Evolutionary conservation across 2,329 filamentous ascomycete species (phyloP).

Genomic region (Fusarium sp.): DNA sequence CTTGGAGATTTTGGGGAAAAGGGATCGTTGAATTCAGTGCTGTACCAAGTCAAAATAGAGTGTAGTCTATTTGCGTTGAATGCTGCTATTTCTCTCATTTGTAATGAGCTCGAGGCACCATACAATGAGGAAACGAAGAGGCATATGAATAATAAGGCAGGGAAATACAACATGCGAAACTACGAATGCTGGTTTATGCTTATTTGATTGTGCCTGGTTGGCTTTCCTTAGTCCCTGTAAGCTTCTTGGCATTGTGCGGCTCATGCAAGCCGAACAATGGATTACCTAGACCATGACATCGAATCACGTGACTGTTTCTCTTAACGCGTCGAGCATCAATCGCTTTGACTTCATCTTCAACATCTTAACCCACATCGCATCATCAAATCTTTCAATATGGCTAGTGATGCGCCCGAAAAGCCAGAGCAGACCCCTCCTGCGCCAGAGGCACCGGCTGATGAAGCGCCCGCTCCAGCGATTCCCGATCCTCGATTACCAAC

Average conservation of each 20-base stretch:
- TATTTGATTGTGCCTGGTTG: background rate
- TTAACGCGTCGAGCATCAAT: conserved; percentile 26
- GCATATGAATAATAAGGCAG: conserved; percentile 5
- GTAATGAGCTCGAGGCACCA: background rate
- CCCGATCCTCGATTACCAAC: conserved; percentile 73
- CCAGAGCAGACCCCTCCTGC: conserved; percentile 43
- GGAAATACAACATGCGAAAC: background rate
- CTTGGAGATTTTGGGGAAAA: conserved; percentile 34
- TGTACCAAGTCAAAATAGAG: conserved; percentile 39
- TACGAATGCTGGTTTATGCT: background rate
- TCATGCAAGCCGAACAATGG: background rate
- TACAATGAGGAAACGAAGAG: background rate
- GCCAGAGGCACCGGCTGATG: conserved; percentile 43
- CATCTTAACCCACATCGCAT: conserved; percentile 20
- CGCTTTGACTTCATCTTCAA: conserved; percentile 10
- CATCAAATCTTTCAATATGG: conserved; percentile 44
- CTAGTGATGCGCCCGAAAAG: conserved; percentile 49
- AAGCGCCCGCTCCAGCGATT: conserved; percentile 55
- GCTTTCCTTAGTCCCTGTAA: conserved; percentile 1
- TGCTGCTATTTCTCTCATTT: conserved; percentile 6
- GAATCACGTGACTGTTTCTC: conserved; percentile 36
- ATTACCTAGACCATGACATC: conserved; percentile 21
- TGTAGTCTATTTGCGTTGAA: conserved; percentile 21
- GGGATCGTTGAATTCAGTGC: conserved; percentile 29
- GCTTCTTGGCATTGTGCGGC: conserved; percentile 18